Conservation (phyloP, 2,329 filamentous ascomycete genomes). For the Nemania sp. region DNA sequence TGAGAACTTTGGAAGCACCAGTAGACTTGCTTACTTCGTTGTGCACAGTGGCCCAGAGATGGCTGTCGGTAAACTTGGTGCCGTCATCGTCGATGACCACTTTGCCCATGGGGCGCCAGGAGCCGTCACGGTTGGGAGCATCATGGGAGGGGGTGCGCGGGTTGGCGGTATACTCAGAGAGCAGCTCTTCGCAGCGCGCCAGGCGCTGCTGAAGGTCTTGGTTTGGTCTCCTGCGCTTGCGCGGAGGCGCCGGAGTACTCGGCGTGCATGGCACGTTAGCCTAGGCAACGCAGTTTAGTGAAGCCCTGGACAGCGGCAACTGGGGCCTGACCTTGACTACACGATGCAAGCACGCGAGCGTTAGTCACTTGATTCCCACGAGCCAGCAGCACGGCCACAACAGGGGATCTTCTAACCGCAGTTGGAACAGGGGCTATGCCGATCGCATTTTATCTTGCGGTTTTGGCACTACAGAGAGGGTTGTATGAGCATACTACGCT, state of each 20-base stretch:
- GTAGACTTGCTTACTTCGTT: conserved; percentile 52
- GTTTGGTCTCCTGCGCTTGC: conserved; percentile 62
- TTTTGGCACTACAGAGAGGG: conserved; percentile 51
- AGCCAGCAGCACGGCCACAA: background rate
- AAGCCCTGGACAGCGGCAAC: conserved; percentile 4
- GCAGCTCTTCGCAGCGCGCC: conserved; percentile 60
- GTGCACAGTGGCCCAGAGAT: conserved; percentile 56
- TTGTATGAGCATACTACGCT: background rate
- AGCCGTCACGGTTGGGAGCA: conserved; percentile 38
- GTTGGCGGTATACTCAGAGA: conserved; percentile 58
- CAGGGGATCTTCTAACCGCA: conserved; percentile 41
- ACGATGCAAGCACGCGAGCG: conserved; percentile 5
- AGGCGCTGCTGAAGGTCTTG: conserved; percentile 65
- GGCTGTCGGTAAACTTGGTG: conserved; percentile 60
- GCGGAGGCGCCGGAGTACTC: conserved; percentile 61
- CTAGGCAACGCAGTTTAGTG: conserved; percentile 40
- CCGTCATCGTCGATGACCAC: conserved; percentile 59
- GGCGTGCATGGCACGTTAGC: conserved; percentile 63
- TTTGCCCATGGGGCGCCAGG: conserved; percentile 54
- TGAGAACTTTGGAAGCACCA: background rate
- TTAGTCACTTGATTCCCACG: conserved; percentile 2
- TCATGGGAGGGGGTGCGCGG: conserved; percentile 30
- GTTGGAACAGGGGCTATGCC: conserved; percentile 61
- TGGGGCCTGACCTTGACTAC: conserved; percentile 52
- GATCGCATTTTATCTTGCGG: conserved; percentile 66